A percentile compares a stretch with the other conserved stretches of the same genome.
Evolutionary conservation across 129 eudicot genomes (phyloP).

Genomic region (Erigeron canadensis): DNA sequence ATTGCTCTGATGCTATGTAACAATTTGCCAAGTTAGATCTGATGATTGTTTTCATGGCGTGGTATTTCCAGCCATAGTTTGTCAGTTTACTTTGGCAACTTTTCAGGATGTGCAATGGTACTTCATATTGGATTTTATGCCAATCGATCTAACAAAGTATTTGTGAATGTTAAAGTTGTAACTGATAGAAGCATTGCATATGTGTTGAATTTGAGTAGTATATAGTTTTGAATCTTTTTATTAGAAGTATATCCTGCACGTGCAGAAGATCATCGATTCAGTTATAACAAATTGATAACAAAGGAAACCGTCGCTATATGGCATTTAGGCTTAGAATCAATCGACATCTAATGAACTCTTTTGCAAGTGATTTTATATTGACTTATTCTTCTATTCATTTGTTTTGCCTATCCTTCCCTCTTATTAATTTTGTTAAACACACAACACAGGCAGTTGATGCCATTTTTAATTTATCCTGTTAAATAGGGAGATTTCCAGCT

Average conservation of each 20-base stretch:
- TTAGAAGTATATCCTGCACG: background rate
- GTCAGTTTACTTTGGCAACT: background rate
- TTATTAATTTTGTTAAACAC: slow-evolving; percentile 17
- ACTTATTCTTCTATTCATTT: background rate
- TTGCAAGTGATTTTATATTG: slow-evolving; percentile 4
- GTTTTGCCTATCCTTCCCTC: background rate
- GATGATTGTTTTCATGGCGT: background rate
- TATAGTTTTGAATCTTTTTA: background rate
- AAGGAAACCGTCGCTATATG: background rate
- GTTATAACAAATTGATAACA: background rate
- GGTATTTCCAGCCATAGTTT: slow-evolving; percentile 2
- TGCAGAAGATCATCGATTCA: background rate
- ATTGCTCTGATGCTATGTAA: too few relatives aligned
- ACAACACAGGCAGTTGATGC: slow-evolving; percentile 37
- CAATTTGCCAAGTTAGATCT: too few relatives aligned
- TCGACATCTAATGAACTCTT: background rate
- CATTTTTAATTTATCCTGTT: slow-evolving; percentile 27
- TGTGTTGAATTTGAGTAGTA: background rate
- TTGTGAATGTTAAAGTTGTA: background rate
- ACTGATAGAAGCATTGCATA: background rate
- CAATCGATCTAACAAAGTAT: background rate
- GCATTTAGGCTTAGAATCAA: background rate
- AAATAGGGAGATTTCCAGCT: slow-evolving; percentile 15
- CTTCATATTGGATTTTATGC: slow-evolving; percentile 5
- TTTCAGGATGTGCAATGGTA: background rate